Evolutionary conservation across 805 yeast species (phyloP).

Genomic region (Lipomyces chichibuensis): DNA sequence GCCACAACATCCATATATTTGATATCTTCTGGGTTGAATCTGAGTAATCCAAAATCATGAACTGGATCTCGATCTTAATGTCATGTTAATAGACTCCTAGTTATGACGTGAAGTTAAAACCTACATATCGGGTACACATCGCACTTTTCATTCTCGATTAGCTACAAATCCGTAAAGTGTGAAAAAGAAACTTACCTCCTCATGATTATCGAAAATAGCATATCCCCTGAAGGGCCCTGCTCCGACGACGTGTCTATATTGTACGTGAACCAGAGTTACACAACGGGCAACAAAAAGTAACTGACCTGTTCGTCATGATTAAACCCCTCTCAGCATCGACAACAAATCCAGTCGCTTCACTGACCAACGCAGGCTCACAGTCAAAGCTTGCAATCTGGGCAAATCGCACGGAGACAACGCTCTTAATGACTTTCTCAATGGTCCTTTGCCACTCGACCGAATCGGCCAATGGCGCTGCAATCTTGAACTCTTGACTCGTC

Average conservation of each 20-base stretch:
- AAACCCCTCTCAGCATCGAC: constrained; percentile 82
- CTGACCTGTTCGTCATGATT: constrained; percentile 68
- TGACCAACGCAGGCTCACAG: constrained; percentile 75
- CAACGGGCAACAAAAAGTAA: no score
- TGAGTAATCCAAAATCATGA: constrained; percentile 89
- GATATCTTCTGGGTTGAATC: constrained; percentile 70
- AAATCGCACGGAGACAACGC: constrained; percentile 88
- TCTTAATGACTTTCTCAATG: constrained; percentile 75
- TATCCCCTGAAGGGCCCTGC: constrained; percentile 93
- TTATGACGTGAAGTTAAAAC: background rate
- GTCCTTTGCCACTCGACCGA: constrained; percentile 70
- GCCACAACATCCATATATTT: constrained; percentile 74
- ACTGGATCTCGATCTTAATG: constrained; percentile 82
- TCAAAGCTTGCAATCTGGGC: constrained; percentile 86
- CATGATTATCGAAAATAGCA: constrained; percentile 92
- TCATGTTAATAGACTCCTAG: background rate
- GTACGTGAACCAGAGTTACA: background rate
- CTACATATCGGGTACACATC: constrained; percentile 28
- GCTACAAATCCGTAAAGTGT: background rate
- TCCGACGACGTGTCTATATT: constrained; percentile 81
- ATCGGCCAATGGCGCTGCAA: constrained; percentile 17
- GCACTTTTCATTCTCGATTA: constrained; percentile 18
- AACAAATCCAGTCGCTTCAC: constrained; percentile 95
- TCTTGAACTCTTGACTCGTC: background rate
- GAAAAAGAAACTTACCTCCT: constrained; percentile 85